Evolutionary conservation across 108 stramenopile species (phyloP), one percentile per base, ranked within the genome.

Genomic region (Aureococcus anophagefferens): DNA sequence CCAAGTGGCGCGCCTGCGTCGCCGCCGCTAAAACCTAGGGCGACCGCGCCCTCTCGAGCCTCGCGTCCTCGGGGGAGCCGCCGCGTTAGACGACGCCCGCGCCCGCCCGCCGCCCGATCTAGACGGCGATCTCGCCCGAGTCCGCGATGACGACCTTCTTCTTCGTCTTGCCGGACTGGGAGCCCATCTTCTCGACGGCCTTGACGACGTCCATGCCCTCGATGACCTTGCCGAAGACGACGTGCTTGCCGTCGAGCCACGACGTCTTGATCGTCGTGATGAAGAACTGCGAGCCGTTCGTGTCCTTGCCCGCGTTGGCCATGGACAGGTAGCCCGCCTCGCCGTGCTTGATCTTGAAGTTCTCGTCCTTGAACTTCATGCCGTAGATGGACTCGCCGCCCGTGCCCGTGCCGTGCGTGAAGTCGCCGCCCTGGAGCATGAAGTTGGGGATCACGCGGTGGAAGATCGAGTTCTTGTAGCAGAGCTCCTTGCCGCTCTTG

Each of bases 301-400:
- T 94, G 80, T 91, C 80, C 33, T 73, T 72, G 13, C 98, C 98
- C 0, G 93, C 81, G 84, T 99, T 99, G 46, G 98, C 98, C 96
- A 97, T 98, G 59, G 89, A 86, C 34, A 99, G 81, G 70, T 96
- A 69, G 72, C 87, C 93, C 14, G 78, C 67, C 76, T 93, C 83
- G 74, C 87, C 86, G 83, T 93, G 93, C 74, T 87, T 93, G n/a
- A 99, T 83, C 63, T 77, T 64, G 73, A 88, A 84, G 72, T 82
- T 73, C 75, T 93, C 93, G 76, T 96, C 98, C 46, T 95, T 89
- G 74, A 92, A 93, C 62, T 85, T 81, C 44, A 85, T 82, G 16
- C 89, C 90, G 72, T 88, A 91, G 77, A 96, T 98, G 67, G 86
- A 89, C 75, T 85, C 84, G 66, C 95, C 95, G 45, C 97, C 97